Base-by-base conservation (phyloP, 179 eudicot species). In the Sideroxylon spinosum region DNA sequence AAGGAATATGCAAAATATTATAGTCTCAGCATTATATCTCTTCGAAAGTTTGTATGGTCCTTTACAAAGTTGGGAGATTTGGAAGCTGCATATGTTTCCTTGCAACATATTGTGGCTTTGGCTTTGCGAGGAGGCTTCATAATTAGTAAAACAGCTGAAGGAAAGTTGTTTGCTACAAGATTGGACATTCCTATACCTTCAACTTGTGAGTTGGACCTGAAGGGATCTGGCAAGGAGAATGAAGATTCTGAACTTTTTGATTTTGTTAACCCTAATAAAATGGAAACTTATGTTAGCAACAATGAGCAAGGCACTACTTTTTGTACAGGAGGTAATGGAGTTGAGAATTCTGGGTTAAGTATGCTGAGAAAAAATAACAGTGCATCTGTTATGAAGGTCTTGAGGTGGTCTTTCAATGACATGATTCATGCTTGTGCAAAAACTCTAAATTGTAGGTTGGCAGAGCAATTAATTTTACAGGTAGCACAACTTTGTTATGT, bases 111-210 rank as follows among this genome's bases (percentile, higher is more conserved):
- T 97, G 87, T 95, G 73, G 75, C 84, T 83, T 80, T 88, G 82
- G 87, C 84, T 79, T 63, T 78, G 50, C 83, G 74, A 77, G 89
- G 86, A 79, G 85, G 84, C 70, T 63, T 76, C 60, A 74, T 61
- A 74, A 48, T 87, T 59, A 71, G 74, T 68, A 81, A 14, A 82
- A 82, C 78, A 80, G 73, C 66, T 56, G 81, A 79, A 81, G 94
- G 90, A 68, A 87, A 78, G 64, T 71, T 88, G 55, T 69, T 8
- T 68, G 74, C 82, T 74, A 71, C 75, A 76, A 83, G 83, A 73
- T 84, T 89, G 81, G 99, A 93, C 80, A 84, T 93, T 83, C 99
- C 98, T 50, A 87, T 93, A 61, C 98, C 94, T 70, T 82, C 73
- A 50, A 48, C 73, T 57, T 78, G 65, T 81, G 81, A 77, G 29